A percentile compares a stretch with the other conserved stretches of the same genome.
Conservation (phyloP, 306 rosid species). For the Casuarina cunninghamiana region DNA sequence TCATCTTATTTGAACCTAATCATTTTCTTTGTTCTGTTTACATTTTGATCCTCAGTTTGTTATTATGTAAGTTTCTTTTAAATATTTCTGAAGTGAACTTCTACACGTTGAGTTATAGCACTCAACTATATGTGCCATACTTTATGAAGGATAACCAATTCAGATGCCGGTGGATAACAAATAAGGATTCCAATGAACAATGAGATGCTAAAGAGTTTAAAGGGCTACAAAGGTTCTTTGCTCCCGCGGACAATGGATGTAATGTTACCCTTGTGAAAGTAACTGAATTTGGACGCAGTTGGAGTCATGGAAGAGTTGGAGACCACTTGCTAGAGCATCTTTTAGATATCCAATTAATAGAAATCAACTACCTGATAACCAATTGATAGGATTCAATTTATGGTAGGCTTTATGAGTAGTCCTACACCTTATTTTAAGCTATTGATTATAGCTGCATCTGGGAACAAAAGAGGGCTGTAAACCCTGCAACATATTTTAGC, state of each 20-base stretch:
- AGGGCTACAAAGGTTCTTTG: not conserved
- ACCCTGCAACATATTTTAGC: not conserved
- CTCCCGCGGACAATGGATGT: not conserved
- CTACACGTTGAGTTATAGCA: constrained; percentile 1
- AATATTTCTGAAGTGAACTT: not conserved
- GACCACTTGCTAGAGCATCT: not conserved
- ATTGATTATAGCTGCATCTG: not conserved
- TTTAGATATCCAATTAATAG: not conserved
- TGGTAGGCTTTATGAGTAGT: not conserved
- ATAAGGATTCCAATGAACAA: not conserved
- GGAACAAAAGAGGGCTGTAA: not conserved
- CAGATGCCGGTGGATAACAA: not conserved
- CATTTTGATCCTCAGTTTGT: not conserved
- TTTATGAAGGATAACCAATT: not conserved
- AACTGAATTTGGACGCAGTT: too few species aligned
- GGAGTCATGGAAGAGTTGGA: not conserved
- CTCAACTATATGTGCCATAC: not conserved
- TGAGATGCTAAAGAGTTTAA: not conserved
- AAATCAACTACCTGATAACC: not conserved
- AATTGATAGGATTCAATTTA: not conserved
- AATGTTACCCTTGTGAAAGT: not conserved
- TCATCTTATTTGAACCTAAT: not conserved
- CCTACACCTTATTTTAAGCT: not conserved
- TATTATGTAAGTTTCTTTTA: not conserved
- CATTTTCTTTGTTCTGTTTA: not conserved